These are phyloP conservation scores for Lotus japonicus DNA, from an alignment of 306 rosid species.

Conservation along the genomic window DNA sequence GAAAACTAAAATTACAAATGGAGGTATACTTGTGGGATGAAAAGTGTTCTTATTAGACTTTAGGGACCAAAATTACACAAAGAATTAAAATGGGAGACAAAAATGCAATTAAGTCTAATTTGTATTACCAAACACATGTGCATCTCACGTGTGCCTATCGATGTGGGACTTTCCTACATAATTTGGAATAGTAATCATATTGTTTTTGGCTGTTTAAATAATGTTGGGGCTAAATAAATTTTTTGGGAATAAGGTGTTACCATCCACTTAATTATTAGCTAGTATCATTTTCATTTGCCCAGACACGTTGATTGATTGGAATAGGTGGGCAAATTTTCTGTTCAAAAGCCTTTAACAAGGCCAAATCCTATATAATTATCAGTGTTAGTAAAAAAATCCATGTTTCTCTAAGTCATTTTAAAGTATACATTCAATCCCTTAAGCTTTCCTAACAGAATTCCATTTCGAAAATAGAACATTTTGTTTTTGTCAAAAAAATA, in stretches of 20 bases:
- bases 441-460: too few relatives aligned
- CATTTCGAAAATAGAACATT: conserved; percentile 11
- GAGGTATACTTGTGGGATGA: too few relatives aligned
- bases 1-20: too few relatives aligned
- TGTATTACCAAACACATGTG: conserved; percentile 5
- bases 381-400: background rate
- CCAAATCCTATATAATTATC: background rate
- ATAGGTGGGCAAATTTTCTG: background rate
- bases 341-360: background rate
- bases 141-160: conserved; percentile 34
- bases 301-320: conserved; percentile 2
- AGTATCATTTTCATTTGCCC: too few relatives aligned
- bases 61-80: too few relatives aligned
- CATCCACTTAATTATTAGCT: too few relatives aligned
- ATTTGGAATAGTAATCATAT: conserved; percentile 18
- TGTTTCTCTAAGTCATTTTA: too few relatives aligned
- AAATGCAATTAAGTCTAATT: too few relatives aligned
- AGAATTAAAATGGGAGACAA: too few relatives aligned
- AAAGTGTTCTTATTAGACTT: too few relatives aligned
- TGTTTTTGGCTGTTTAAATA: conserved; percentile 6
- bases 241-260: too few relatives aligned
- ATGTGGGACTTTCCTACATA: conserved; percentile 13
- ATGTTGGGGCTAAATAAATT: conserved; percentile 11
- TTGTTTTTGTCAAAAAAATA: background rate
- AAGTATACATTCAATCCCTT: too few relatives aligned